phyloP scores from a whole-genome alignment of 2,329 filamentous ascomycete genomes.

The Bisporella sp. region DNA sequence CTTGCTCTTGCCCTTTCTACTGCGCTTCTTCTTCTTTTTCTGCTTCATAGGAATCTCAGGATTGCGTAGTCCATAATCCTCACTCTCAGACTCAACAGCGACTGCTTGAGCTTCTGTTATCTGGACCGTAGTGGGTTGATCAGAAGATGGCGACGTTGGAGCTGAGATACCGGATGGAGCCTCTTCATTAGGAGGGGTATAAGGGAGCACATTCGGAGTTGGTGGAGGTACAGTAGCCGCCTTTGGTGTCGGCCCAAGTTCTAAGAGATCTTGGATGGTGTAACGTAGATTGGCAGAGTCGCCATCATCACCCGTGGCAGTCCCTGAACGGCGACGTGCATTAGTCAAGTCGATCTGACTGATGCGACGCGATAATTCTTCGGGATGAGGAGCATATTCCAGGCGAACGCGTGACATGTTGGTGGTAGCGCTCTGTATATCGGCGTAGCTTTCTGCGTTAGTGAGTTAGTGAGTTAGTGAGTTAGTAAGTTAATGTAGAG shows the following conservation, averaged over 20 bases:
- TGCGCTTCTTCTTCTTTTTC: constrained; percentile 35
- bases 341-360: constrained; percentile 18
- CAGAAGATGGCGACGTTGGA: too few relatives aligned
- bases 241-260: neutral
- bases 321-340: constrained; percentile 4
- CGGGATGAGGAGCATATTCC: neutral
- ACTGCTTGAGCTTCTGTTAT: too few relatives aligned
- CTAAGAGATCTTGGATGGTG: neutral
- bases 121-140: too few relatives aligned
- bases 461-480: too few relatives aligned
- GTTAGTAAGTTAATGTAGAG: too few relatives aligned
- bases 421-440: too few relatives aligned
- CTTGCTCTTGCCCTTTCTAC: constrained; percentile 30
- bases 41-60: neutral
- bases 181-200: neutral
- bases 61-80: neutral
- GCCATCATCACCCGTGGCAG: neutral
- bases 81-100: too few relatives aligned
- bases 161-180: neutral
- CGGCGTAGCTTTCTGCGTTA: too few relatives aligned
- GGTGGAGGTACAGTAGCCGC: neutral
- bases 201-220: neutral
- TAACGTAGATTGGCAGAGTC: neutral
- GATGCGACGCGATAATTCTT: constrained; percentile 17
- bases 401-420: neutral